Evolutionary conservation across 352 stramenopile genomes (phyloP), one percentile per base, ranked within the genome.

Genomic region (Phytophthora multivora): DNA sequence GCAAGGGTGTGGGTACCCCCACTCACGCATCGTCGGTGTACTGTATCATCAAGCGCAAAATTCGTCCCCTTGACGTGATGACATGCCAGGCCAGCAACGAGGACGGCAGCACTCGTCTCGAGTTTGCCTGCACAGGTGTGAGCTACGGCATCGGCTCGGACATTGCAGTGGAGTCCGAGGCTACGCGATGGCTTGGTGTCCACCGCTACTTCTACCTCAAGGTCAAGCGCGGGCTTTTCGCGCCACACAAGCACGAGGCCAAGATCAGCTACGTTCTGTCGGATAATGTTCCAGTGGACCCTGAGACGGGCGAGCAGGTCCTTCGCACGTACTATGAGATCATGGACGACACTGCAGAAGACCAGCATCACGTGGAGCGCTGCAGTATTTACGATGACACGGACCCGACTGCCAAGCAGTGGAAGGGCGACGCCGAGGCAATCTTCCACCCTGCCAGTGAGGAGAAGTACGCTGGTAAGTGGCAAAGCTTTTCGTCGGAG

Each of bases 41-140:
- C 63, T 90, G 82, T 63, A 83, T 91, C 61, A 87, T 93, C 42
- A 91, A 88, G 66, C 82, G 82, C 57, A 91, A 93, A 71, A 91
- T 93, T 35, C 81, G 84, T 1, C 80, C 84, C 30, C 58, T 93
- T 7, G 84, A 93, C 51, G 84, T 91, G 19, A 69, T 91, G 35
- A 72, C 84, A 1, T 84, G 77, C 52, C 70, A 88, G 30, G 74
- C 69, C 11, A 74, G 75, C 36, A 72, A 75, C 45, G 56, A 68
- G 0, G 79, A 87, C 41, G 80, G 79, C 7, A 53, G 73, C 2
- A 82, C 64, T 23, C 77, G 72, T 21, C 79, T 81, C 15, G 81
- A 86, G 53, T 93, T 90, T 61, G 80, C 82, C 7, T 93, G 79
- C 69, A 91, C 82, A 40, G 84, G 84, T 66, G 69, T 91, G 10